phyloP scores from a whole-genome alignment of 345 rosid species.

The Acer yangbiense region DNA sequence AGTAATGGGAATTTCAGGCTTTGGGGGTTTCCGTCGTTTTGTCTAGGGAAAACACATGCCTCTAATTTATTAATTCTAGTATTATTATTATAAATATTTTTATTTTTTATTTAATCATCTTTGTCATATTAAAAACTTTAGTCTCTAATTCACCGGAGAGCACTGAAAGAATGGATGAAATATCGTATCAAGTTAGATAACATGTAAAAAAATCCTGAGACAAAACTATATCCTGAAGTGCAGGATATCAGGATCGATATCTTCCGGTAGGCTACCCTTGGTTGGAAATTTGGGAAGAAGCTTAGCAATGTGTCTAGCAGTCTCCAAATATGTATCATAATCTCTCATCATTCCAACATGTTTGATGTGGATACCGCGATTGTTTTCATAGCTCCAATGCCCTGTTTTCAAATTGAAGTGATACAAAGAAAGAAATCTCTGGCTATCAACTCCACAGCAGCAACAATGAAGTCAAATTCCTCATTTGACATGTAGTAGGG shows the following conservation, averaged over 20 bases:
- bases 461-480: conserved; percentile 55
- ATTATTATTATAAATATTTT: no score
- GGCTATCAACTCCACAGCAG: conserved; percentile 54
- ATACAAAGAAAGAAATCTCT: conserved; percentile 53
- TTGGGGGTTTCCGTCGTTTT: no score
- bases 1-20: no score
- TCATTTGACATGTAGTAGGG: conserved; percentile 60
- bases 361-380: neutral
- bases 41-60: no score
- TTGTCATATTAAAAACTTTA: no score
- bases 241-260: conserved; percentile 27
- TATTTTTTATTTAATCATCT: no score
- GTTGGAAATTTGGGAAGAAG: conserved; percentile 46
- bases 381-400: conserved; percentile 34
- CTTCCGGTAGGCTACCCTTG: conserved; percentile 6
- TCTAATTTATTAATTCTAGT: no score
- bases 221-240: conserved; percentile 32
- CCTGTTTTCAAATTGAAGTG: conserved; percentile 45
- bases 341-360: neutral
- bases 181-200: neutral
- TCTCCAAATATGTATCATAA: conserved; percentile 27
- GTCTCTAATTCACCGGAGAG: no score
- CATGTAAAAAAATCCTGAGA: neutral
- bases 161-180: neutral
- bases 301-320: conserved; percentile 34